These are phyloP conservation scores for Penicillium sp. DNA, from an alignment of 2,329 filamentous ascomycete genomes.

Conservation along the genomic window DNA sequence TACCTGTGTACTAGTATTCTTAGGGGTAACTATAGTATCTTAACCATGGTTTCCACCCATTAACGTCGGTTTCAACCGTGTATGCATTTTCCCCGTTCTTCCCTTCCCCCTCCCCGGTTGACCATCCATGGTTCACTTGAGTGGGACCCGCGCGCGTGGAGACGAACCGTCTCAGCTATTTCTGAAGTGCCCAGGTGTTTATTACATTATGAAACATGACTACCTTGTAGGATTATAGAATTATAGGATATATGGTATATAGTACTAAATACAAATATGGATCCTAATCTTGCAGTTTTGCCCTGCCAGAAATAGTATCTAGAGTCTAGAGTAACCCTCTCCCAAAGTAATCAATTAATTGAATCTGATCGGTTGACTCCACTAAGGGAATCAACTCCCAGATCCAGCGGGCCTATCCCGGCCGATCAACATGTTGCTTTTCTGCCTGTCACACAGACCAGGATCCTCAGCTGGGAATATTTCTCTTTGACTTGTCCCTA, in stretches of 20 bases:
- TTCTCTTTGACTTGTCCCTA: background rate
- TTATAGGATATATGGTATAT: background rate
- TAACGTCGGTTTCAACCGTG: background rate
- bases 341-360: background rate
- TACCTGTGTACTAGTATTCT: background rate
- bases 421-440: conserved; percentile 23
- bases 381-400: conserved; percentile 7
- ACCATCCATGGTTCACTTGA: conserved; percentile 6
- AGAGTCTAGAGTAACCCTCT: background rate
- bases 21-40: background rate
- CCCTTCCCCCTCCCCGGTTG: background rate
- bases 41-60: background rate
- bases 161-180: background rate
- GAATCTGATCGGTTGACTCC: conserved; percentile 3
- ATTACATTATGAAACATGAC: background rate
- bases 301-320: background rate
- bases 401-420: conserved; percentile 22
- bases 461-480: conserved; percentile 18
- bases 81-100: background rate
- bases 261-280: background rate
- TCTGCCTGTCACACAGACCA: conserved; percentile 25
- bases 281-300: background rate
- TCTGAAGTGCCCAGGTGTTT: background rate
- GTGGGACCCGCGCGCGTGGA: conserved; percentile 11
- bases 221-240: background rate